Evolutionary conservation across 495 filamentous ascomycete genomes (phyloP).

Genomic region (Evernia prunastri): DNA sequence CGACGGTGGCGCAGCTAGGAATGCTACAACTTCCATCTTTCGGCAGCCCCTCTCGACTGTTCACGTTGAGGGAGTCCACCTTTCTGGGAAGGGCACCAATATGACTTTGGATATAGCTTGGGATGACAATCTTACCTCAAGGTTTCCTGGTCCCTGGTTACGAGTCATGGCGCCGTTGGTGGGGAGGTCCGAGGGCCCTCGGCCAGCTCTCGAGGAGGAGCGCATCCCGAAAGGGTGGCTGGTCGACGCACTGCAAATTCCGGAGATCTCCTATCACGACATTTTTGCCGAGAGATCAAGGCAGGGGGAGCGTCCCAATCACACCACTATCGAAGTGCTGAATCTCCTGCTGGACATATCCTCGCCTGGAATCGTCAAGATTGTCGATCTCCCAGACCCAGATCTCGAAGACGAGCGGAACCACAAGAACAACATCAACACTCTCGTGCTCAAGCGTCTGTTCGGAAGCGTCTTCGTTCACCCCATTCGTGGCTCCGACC

Average conservation of each 20-base stretch:
- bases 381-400: constrained; percentile 1
- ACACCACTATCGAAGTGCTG: neutral
- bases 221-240: neutral
- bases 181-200: too few species aligned
- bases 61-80: neutral
- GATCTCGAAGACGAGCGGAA: neutral
- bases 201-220: neutral
- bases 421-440: constrained; percentile 1
- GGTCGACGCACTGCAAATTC: neutral
- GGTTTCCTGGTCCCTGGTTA: constrained; percentile 3
- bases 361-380: constrained; percentile 1
- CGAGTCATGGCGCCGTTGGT: constrained; percentile 6
- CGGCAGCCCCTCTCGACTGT: neutral
- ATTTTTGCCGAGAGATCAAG: neutral
- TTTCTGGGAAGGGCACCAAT: neutral
- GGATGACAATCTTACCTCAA: neutral
- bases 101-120: constrained; percentile 1
- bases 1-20: constrained; percentile 6
- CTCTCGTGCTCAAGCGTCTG: constrained; percentile 3
- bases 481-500: constrained; percentile 4
- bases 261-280: neutral
- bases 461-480: constrained; percentile 14
- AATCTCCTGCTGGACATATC: neutral
- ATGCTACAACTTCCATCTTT: constrained; percentile 4
- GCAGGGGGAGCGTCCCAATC: neutral